These are phyloP conservation scores for Paraphoma sp. DNA, from an alignment of 2,329 filamentous ascomycete species.

Conservation along the genomic window DNA sequence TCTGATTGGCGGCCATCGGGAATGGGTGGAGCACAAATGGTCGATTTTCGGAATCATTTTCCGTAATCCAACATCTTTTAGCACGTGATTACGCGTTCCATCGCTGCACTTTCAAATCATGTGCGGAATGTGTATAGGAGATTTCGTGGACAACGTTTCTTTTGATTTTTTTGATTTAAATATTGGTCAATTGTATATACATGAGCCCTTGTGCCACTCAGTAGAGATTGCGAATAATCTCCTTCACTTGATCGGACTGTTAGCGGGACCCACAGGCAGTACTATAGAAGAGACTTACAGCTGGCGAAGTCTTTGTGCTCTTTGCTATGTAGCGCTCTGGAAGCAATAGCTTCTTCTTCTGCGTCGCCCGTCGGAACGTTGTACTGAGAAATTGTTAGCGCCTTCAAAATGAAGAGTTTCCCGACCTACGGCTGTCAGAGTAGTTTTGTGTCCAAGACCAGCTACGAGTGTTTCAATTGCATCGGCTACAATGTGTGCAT, in stretches of 20 bases:
- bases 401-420: background rate
- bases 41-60: constrained; percentile 13
- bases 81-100: constrained; percentile 8
- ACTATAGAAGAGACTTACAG: constrained; percentile 22
- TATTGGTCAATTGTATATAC: background rate
- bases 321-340: constrained; percentile 43
- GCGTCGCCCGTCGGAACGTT: constrained; percentile 44
- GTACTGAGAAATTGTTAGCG: constrained; percentile 36
- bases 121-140: background rate
- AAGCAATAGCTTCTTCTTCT: constrained; percentile 45
- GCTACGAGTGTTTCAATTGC: constrained; percentile 55
- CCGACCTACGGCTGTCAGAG: constrained; percentile 39
- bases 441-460: constrained; percentile 50
- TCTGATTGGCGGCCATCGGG: constrained; percentile 13
- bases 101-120: background rate
- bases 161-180: too few species aligned
- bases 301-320: constrained; percentile 46
- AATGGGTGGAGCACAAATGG: background rate
- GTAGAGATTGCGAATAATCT: constrained; percentile 42
- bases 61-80: constrained; percentile 5
- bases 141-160: background rate
- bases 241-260: constrained; percentile 31
- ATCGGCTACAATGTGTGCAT: constrained; percentile 54
- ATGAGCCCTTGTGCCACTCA: constrained; percentile 9
- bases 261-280: background rate